Base-by-base conservation (phyloP, 2,329 filamentous ascomycete species). In the Botrytis hyacinthi region DNA sequence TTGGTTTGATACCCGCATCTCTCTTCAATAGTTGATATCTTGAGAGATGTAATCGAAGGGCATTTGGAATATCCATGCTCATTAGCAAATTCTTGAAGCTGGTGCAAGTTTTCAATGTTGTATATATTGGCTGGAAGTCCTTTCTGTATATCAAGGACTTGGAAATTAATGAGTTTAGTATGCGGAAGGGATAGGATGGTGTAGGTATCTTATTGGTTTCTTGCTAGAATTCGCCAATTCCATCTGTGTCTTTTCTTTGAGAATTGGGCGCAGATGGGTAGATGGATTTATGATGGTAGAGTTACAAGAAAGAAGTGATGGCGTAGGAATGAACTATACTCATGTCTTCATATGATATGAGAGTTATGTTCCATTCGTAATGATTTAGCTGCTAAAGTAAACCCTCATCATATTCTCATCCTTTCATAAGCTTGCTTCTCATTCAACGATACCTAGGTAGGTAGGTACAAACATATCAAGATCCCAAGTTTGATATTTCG, bases 221-320 rank as follows among this genome's bases (percentile, higher is more conserved):
- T 2, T 14, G 0, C 0, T 14, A 6, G 10, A n/a, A n/a, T n/a
- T n/a, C 48, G n/a, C 4, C 37, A 6, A 12, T 40, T 40, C 1
- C 10, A 2, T 1, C 10, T 40, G 1, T 40, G 1, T 40, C 37
- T 40, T 12, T 8, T 1, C 10, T 10, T 26, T 42, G 40, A 18
- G 14, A 42, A 18, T 14, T 16, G 40, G 48, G 26, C 22, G 14
- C 4, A 51, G 12, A 6, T 1, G 4, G 14, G 0, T n/a, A 2
- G 22, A 14, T 51, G 4, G 4, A 20, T 20, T 26, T 18, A 26
- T 16, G 35, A 60, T 7, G 20, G 6, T 14, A 26, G 32, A 14
- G 12, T 1, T 5, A 7, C 5, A 37, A 3, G 20, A 8, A 60
- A 40, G 37, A 40, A 40, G 20, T 20, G 10, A 14, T 0, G 32